Evolutionary conservation across 805 yeast genomes (phyloP), one percentile per base, ranked within the genome.

Genomic region (Huiozyma sinensis): DNA sequence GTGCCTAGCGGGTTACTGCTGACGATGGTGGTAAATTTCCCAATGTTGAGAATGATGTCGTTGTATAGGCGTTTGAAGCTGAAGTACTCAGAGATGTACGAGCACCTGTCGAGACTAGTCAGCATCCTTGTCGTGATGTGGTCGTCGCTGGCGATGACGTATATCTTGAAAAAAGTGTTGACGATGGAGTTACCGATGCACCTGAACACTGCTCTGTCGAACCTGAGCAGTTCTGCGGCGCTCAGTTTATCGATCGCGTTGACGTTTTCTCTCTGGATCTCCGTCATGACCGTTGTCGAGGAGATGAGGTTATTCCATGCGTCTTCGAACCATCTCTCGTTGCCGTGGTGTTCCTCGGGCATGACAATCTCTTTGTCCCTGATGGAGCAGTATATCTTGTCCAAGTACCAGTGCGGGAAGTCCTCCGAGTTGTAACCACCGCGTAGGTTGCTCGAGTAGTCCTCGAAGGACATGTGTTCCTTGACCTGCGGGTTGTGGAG

Each of bases 321-420:
- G 56, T 84, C 90, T 57, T 89, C 97, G 63, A 89, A 90, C 80
- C 95, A 83, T 58, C 83, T 87, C 17, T 87, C 84, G 8, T 88
- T 85, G 11, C 90, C 92, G 58, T 87, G 94, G 54, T 90, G 97
- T 56, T 92, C 98, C 56, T 92, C 97, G 0, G 98, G 97, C 89
- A 94, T 85, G 40, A 92, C 86, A 50, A 92, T 92, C 63, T 92
- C 99, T 42, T 83, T 76, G 44, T 81, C 85, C 48, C 77, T 73
- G 44, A 92, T 89, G 1, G 95, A 83, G 28, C 74, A 67, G 62
- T 84, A 92, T 28, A 90, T 87, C 50, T 76, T 83, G 47, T 81
- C 79, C 48, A 90, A 68, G 57, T 87, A 90, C 84, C 95, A 88
- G 27, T 72, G 72, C 3, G 94, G 90, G 66, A 84, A 89, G 63